Base-by-base conservation (phyloP, 768 basidiomycete genomes). In the Suillus hirtellus region DNA sequence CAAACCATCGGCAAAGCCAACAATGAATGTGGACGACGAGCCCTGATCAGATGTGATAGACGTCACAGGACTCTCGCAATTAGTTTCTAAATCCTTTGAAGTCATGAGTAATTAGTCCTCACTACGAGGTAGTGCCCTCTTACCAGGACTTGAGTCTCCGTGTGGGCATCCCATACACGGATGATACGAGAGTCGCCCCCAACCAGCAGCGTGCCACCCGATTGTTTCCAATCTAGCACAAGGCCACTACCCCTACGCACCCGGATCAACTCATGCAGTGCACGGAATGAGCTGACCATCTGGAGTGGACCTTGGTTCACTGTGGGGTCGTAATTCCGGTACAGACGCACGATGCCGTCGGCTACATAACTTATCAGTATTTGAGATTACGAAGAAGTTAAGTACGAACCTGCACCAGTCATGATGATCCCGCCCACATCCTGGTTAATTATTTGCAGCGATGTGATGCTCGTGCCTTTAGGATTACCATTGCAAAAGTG, bases 241-340 rank as follows among this genome's bases (percentile, higher is more conserved):
- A 98, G 79, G 0, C 97, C 97, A 49, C 84, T 84, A 40, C 94
- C 92, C 65, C 90, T 88, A n/a, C 85, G 82, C 63, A 88, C 74
- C 37, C 86, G 87, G 21, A 93, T 78, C 37, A 92, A 79, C 66
- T 96, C 94, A 63, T 88, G 87, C 55, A 98, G 79, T 0, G 86
- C 96, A 40, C 95, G 85, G 85, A 97, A 99, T 14, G 95, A 88
- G 73, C 93, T 95, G 69, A 96, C 93, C 84, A 99, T 90, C 70
- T 95, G 91, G 15, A 97, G 80, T 3, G 90, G 87, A 1, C 86
- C 88, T 71, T 88, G 84, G 68, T 89, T 82, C 54, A 88, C 71
- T 10, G 78, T 81, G 0, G 89, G 84, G 72, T 97, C 95, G 70
- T 97, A 99, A 70, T 97, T 93, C 47, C 95, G 87, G 75, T 90